Evolutionary conservation across 2,329 filamentous ascomycete genomes (phyloP).

Genomic region (Podosphaera fusca): DNA sequence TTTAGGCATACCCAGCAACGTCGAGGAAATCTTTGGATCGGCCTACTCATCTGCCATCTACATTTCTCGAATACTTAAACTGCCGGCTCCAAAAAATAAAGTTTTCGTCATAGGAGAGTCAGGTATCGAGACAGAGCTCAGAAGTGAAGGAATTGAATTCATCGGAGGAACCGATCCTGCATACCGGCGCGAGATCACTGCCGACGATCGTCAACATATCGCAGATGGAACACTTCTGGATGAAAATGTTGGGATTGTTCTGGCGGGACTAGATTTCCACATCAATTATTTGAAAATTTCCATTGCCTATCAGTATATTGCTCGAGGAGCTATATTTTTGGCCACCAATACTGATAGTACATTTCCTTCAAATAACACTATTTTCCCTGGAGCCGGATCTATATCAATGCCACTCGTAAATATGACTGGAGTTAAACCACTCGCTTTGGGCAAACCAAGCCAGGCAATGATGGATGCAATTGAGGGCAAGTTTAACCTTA

Average conservation of each 20-base stretch:
- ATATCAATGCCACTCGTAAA: constrained; percentile 56
- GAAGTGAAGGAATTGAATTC: constrained; percentile 53
- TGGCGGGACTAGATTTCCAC: constrained; percentile 82
- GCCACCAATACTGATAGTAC: constrained; percentile 89
- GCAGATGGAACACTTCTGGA: constrained; percentile 58
- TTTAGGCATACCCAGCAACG: constrained; percentile 55
- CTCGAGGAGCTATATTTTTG: constrained; percentile 60
- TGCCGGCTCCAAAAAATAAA: constrained; percentile 61
- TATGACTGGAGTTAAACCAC: constrained; percentile 45
- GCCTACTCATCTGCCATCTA: constrained; percentile 91
- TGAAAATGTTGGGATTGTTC: constrained; percentile 69
- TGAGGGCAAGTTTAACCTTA: constrained; percentile 81
- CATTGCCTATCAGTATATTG: constrained; percentile 67
- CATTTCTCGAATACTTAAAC: constrained; percentile 68
- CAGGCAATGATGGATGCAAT: constrained; percentile 99
- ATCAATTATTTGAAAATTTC: constrained; percentile 85
- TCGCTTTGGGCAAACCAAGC: constrained; percentile 78
- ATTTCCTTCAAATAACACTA: constrained; percentile 52
- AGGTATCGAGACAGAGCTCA: constrained; percentile 76
- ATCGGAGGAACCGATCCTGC: constrained; percentile 70
- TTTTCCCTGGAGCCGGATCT: constrained; percentile 83
- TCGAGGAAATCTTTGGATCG: constrained; percentile 81
- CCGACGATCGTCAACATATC: constrained; percentile 58
- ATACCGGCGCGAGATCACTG: constrained; percentile 53
- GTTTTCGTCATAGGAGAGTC: constrained; percentile 84